Percentiles rank a stretch among this genome's conserved stretches.
These are phyloP conservation scores for Phytophthora constricta DNA, from an alignment of 352 stramenopile species.

Conservation along the genomic window DNA sequence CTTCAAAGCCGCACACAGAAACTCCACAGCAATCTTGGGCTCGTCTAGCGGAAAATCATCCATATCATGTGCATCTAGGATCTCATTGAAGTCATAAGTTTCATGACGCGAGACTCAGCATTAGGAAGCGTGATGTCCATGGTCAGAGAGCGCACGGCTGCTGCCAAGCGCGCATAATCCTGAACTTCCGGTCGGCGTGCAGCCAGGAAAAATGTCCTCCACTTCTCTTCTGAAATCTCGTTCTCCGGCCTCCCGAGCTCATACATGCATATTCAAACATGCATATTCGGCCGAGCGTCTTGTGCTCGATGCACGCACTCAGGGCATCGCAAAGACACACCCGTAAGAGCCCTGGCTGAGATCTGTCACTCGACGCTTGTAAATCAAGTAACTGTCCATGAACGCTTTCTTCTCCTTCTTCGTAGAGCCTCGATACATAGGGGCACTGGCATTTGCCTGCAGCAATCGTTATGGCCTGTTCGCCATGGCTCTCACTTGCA, in stretches of 20 bases:
- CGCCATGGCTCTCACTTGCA: background rate
- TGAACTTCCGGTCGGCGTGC: constrained; percentile 5
- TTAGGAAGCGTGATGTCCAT: constrained; percentile 17
- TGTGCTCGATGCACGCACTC: constrained; percentile 17
- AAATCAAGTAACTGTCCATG: constrained; percentile 13
- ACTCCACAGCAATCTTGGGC: constrained; percentile 7
- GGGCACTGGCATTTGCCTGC: background rate
- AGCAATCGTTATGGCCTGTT: background rate
- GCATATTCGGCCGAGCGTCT: constrained; percentile 15
- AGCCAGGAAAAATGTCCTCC: constrained; percentile 13
- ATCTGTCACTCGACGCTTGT: background rate
- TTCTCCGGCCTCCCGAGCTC: constrained; percentile 7
- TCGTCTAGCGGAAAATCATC: constrained; percentile 13
- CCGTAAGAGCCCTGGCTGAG: background rate
- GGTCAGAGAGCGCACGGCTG: constrained; percentile 8
- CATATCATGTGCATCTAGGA: constrained; percentile 18
- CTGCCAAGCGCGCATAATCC: constrained; percentile 1
- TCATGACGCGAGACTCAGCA: constrained; percentile 17
- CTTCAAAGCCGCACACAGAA: background rate
- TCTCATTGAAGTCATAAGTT: constrained; percentile 16
- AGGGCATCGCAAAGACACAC: background rate
- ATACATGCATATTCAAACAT: background rate
- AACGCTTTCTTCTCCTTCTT: constrained; percentile 16
- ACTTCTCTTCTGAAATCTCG: constrained; percentile 15
- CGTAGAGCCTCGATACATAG: constrained; percentile 4